Percentiles rank a stretch among this genome's conserved stretches.
Evolutionary conservation across 306 rosid species (phyloP).

Genomic region (Citrullus colocynthis): DNA sequence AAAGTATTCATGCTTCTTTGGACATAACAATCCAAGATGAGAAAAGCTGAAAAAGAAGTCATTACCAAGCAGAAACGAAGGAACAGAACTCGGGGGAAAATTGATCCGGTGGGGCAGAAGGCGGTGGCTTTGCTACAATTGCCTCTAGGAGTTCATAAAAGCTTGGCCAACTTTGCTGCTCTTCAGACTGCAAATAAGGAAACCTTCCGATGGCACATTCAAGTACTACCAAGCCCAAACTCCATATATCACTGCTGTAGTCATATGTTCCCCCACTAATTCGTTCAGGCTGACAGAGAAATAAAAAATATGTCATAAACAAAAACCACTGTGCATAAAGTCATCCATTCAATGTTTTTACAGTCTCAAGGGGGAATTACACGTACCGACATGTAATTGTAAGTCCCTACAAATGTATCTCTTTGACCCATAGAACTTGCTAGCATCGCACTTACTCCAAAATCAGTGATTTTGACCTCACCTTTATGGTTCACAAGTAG

Average conservation of each 20-base stretch:
- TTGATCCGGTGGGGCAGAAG: slow-evolving; percentile 86
- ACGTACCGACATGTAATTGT: slow-evolving; percentile 99
- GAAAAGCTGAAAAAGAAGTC: neutral
- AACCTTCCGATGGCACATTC: slow-evolving; percentile 96
- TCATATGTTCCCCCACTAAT: slow-evolving; percentile 85
- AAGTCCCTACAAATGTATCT: slow-evolving; percentile 95
- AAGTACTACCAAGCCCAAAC: slow-evolving; percentile 92
- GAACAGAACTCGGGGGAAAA: slow-evolving; percentile 96
- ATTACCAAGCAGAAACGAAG: slow-evolving; percentile 84
- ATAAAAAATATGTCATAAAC: neutral
- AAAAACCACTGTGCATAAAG: neutral
- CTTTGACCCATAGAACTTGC: slow-evolving; percentile 97
- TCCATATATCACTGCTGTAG: slow-evolving; percentile 95
- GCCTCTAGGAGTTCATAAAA: slow-evolving; percentile 93
- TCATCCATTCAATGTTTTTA: neutral
- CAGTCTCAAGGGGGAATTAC: slow-evolving; percentile 1
- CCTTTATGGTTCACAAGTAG: slow-evolving; percentile 92
- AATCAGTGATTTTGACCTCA: slow-evolving; percentile 95
- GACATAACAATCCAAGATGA: neutral
- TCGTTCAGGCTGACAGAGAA: slow-evolving; percentile 72
- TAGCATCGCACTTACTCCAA: slow-evolving; percentile 95
- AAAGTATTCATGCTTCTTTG: too few relatives aligned
- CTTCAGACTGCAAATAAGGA: slow-evolving; percentile 86
- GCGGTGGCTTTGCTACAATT: slow-evolving; percentile 85
- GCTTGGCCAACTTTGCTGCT: slow-evolving; percentile 79